These are phyloP conservation scores for Salix udensis DNA, from an alignment of 345 rosid genomes.

Conservation along the genomic window DNA sequence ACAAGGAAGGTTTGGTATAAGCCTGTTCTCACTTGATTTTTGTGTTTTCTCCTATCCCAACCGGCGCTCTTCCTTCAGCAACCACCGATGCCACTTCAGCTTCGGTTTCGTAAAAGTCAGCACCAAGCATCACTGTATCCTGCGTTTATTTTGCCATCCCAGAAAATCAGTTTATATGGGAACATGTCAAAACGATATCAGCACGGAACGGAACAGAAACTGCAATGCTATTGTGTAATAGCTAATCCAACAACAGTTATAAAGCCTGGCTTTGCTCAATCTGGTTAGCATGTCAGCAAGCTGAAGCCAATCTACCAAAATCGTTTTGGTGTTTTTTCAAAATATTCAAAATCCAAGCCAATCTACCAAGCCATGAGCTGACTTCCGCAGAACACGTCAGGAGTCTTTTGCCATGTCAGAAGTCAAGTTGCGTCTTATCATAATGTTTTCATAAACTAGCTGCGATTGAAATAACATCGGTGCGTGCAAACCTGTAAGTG, in stretches of 20 bases:
- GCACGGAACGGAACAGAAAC: neutral
- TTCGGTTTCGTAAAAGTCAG: conserved; percentile 81
- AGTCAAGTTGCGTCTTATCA: too few species aligned
- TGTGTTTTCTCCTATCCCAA: conserved; percentile 85
- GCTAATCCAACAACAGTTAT: too few species aligned
- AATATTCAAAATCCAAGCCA: too few species aligned
- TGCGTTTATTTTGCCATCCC: conserved; percentile 20
- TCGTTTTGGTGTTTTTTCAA: too few species aligned
- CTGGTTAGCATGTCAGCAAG: too few species aligned
- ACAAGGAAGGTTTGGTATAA: neutral
- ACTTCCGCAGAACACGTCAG: too few species aligned
- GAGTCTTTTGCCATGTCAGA: too few species aligned
- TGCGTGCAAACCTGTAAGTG: conserved; percentile 60
- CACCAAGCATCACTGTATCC: conserved; percentile 96
- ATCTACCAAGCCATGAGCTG: too few species aligned
- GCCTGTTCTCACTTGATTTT: conserved; percentile 50
- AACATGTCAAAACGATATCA: neutral
- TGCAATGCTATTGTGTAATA: neutral
- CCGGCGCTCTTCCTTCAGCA: conserved; percentile 67
- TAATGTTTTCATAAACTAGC: too few species aligned
- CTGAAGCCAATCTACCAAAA: too few species aligned
- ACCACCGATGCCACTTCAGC: conserved; percentile 53
- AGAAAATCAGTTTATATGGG: neutral
- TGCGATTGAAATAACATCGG: too few species aligned
- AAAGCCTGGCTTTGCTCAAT: too few species aligned